Conservation (phyloP, 2,329 filamentous ascomycete genomes). For the Scedosporium boydii region DNA sequence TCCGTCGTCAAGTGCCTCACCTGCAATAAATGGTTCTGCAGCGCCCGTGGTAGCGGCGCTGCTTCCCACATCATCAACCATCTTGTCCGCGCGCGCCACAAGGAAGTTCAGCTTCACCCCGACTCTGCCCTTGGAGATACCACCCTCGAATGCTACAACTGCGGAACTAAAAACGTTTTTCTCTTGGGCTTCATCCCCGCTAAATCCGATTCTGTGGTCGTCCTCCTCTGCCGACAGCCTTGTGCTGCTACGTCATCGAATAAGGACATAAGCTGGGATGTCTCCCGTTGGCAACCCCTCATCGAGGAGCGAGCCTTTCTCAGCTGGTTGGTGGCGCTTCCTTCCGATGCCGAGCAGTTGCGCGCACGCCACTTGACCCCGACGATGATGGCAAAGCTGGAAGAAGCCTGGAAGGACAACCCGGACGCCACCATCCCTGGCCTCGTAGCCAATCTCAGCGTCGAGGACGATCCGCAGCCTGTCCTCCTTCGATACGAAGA, state of each 20-base stretch:
- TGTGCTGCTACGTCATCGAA: slow-evolving; percentile 91
- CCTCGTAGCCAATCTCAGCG: slow-evolving; percentile 68
- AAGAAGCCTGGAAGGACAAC: slow-evolving; percentile 98
- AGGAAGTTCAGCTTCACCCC: slow-evolving; percentile 95
- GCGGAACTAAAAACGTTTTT: slow-evolving; percentile 98
- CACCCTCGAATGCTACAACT: slow-evolving; percentile 97
- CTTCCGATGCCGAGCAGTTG: slow-evolving; percentile 90
- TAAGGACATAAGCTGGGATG: slow-evolving; percentile 99
- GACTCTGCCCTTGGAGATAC: slow-evolving; percentile 90
- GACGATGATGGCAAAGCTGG: slow-evolving; percentile 89
- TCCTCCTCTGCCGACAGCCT: slow-evolving; percentile 90
- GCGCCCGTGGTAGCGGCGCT: slow-evolving; percentile 88
- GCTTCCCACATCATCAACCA: slow-evolving; percentile 99
- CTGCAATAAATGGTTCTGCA: slow-evolving; percentile 99
- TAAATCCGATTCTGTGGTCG: slow-evolving; percentile 96
- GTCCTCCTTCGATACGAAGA: slow-evolving; percentile 93
- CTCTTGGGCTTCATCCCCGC: slow-evolving; percentile 95
- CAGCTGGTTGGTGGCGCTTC: slow-evolving; percentile 81
- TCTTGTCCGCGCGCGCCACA: slow-evolving; percentile 91
- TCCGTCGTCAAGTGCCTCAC: slow-evolving; percentile 93
- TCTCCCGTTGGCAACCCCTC: slow-evolving; percentile 91
- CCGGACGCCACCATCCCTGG: slow-evolving; percentile 79
- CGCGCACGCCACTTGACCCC: slow-evolving; percentile 87
- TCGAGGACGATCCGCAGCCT: slow-evolving; percentile 90
- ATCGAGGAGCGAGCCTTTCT: slow-evolving; percentile 96